phyloP scores from a whole-genome alignment of 768 basidiomycete species.

The Lepiota brunneoincarnata region DNA sequence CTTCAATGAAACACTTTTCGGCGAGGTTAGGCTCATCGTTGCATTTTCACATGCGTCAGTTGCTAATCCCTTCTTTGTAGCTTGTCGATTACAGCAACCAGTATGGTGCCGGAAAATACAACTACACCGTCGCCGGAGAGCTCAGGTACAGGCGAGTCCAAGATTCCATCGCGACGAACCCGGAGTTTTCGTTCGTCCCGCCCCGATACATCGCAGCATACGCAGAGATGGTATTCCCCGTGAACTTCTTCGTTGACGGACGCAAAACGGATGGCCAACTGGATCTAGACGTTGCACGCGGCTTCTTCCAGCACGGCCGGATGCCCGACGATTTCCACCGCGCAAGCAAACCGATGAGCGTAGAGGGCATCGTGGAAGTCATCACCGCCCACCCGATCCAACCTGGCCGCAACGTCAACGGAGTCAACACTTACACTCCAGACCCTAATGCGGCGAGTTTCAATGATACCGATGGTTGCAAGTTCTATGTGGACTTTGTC shows the following conservation, averaged over 20 bases:
- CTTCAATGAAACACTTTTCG: conserved; percentile 19
- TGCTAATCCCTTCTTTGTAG: conserved; percentile 1
- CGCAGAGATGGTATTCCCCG: conserved; percentile 14
- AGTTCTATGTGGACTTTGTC: conserved; percentile 16
- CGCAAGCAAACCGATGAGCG: conserved; percentile 4
- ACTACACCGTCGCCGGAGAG: conserved; percentile 15
- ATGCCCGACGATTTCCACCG: conserved; percentile 16
- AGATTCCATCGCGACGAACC: too few species aligned
- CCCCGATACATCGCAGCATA: conserved; percentile 17
- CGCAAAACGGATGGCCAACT: conserved; percentile 12
- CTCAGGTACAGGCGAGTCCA: conserved; percentile 15
- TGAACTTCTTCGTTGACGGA: conserved; percentile 17
- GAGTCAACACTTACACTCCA: conserved; percentile 13
- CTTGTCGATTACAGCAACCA: conserved; percentile 14
- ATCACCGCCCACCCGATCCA: conserved; percentile 11
- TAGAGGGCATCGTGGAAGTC: neutral
- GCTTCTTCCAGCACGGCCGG: conserved; percentile 16
- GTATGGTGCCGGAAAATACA: conserved; percentile 18
- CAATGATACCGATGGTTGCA: conserved; percentile 10
- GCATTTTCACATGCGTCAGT: neutral
- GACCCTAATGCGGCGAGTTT: conserved; percentile 14
- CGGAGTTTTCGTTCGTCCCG: conserved; percentile 13
- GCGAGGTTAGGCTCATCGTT: conserved; percentile 13
- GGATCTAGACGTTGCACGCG: conserved; percentile 12
- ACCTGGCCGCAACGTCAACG: conserved; percentile 15